Evolutionary conservation across 2,329 filamentous ascomycete species (phyloP), one percentile per base, ranked within the genome.

Genomic region (Arthrinium puccinioides): DNA sequence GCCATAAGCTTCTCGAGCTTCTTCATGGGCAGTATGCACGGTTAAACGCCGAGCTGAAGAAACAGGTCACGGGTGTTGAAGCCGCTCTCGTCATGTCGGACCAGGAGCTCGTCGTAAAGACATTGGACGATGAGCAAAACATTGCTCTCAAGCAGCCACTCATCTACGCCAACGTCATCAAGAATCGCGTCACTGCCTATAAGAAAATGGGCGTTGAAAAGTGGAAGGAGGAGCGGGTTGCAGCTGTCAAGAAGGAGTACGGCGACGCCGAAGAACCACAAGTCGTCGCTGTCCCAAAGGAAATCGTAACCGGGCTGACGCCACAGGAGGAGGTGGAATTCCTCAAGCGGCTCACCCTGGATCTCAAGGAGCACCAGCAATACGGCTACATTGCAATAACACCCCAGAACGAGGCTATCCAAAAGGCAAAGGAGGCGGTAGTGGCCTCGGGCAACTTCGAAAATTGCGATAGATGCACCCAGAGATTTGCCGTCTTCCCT

Each of bases 401-500:
- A 1, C 89, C 89, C 0, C 73, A 75, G 0, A 65, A 74, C 1
- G 70, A 72, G 7, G 82, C 87, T 14, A 74, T 96, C 14, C 65
- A 74, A 36, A 69, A 73, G 35, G 82, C 87, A 1, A 74, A 67
- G 23, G 69, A 74, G 29, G 87, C 80, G 0, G 70, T 87, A 0
- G 67, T 76, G 32, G 69, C 78, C 7, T 76, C 83, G 10, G 74
- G 78, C 36, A 86, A 86, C 32, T 95, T 82, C 72, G 92, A 98
- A 62, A 72, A 79, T 34, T 98, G 92, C 52, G 89, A 95, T 52
- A 82, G 92, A 15, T 98, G 92, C 60, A 72, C 72, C 28, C 79
- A 79, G 23, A 80, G 90, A 16, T 98, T 98, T 53, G 87, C 95
- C 53, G 87, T 95, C 4, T 97, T 94, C 46, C 87, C 89, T 0